phyloP scores from a whole-genome alignment of 176 grass and related monocot species.

The Carex scoparia region DNA sequence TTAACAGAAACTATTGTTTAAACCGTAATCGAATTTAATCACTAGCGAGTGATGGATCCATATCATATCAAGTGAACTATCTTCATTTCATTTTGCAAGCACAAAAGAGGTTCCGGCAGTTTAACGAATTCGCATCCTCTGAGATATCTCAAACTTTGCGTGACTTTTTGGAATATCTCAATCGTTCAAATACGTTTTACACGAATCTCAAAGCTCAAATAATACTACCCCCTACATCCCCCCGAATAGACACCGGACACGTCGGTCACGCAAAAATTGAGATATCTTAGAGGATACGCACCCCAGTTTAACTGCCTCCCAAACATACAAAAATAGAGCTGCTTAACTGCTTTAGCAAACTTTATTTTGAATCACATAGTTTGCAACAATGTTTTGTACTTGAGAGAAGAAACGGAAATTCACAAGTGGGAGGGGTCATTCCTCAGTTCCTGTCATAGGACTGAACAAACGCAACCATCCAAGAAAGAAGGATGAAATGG shows the following conservation, averaged over 20 bases:
- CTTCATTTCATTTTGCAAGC: background rate
- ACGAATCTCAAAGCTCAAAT: too few species aligned
- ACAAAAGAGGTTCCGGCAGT: background rate
- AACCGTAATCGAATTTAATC: background rate
- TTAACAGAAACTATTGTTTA: background rate
- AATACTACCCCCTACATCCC: too few species aligned
- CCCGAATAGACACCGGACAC: too few species aligned
- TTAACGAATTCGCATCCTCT: too few species aligned
- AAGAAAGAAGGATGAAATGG: background rate
- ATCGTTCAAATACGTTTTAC: too few species aligned
- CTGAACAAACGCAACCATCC: slow-evolving; percentile 1
- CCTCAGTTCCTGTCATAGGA: background rate
- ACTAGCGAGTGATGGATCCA: background rate
- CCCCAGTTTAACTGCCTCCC: background rate
- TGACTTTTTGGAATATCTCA: too few species aligned
- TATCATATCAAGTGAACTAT: too few species aligned
- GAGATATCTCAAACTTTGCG: too few species aligned
- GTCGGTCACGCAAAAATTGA: too few species aligned
- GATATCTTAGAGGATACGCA: too few species aligned
- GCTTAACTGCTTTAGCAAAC: background rate
- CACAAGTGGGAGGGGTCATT: background rate
- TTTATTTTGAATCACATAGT: background rate
- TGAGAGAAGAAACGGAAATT: background rate
- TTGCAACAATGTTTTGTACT: background rate
- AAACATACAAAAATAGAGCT: background rate